Evolutionary conservation across 768 basidiomycete species (phyloP).

Genomic region (Dendrothele bispora): DNA sequence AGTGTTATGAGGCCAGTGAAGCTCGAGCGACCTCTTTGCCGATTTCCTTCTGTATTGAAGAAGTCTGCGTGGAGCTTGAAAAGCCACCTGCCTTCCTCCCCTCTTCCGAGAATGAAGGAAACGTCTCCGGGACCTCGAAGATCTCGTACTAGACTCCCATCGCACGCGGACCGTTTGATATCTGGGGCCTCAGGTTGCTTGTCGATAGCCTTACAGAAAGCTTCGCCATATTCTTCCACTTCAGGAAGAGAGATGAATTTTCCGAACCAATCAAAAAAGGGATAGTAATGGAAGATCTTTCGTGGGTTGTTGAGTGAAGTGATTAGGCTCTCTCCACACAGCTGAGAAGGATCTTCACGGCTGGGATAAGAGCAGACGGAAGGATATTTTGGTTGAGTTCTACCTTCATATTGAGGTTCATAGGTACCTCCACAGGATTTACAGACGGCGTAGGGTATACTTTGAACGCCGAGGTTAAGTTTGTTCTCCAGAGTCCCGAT

Average conservation of each 20-base stretch:
- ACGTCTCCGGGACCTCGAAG: background rate
- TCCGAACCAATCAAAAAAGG: conserved; percentile 9
- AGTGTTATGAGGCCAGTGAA: conserved; percentile 6
- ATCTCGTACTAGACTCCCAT: background rate
- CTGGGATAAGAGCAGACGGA: background rate
- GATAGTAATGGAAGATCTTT: conserved; percentile 6
- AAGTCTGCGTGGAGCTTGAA: conserved; percentile 5
- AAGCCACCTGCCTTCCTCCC: conserved; percentile 5
- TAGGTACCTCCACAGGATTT: background rate
- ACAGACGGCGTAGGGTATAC: conserved; percentile 3
- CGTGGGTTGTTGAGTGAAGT: background rate
- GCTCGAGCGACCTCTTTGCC: background rate
- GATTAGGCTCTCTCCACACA: background rate
- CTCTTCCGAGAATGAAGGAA: conserved; percentile 1
- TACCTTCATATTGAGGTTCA: background rate
- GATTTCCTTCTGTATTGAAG: conserved; percentile 3
- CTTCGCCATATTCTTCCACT: conserved; percentile 1
- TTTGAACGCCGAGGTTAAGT: conserved; percentile 1
- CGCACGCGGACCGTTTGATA: background rate
- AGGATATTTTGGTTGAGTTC: conserved; percentile 2
- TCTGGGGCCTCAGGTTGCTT: background rate
- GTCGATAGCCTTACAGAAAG: background rate
- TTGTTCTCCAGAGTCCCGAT: background rate
- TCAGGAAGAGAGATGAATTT: conserved; percentile 2
- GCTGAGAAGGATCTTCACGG: background rate